phyloP scores from a whole-genome alignment of 306 rosid genomes.

The Quercus berberidifolia region DNA sequence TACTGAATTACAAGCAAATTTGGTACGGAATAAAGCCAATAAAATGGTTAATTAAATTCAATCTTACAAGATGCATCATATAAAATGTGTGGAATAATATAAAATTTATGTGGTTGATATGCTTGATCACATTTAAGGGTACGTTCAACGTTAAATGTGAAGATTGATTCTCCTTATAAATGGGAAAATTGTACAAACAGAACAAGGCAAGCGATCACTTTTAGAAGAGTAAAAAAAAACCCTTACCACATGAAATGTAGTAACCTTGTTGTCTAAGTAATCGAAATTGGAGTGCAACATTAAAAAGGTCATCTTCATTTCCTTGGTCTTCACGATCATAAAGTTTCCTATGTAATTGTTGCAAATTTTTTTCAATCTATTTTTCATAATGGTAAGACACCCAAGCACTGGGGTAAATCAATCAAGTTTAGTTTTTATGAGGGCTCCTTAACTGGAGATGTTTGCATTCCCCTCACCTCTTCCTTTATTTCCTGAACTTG shows the following conservation, averaged over 20 bases:
- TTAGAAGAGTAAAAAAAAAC: background rate
- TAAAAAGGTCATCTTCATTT: conserved; percentile 5
- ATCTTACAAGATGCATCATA: background rate
- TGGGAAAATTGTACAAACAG: too few species aligned
- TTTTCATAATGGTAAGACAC: conserved; percentile 28
- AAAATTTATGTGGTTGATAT: too few species aligned
- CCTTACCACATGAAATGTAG: conserved; percentile 21
- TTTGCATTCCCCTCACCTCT: conserved; percentile 9
- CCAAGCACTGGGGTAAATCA: conserved; percentile 36
- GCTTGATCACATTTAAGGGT: too few species aligned
- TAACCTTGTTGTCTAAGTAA: conserved; percentile 40
- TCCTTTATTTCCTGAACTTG: conserved; percentile 11
- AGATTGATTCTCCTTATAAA: too few species aligned
- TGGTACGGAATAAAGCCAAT: too few species aligned
- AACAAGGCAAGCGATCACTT: background rate
- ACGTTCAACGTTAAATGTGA: too few species aligned
- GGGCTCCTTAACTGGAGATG: background rate
- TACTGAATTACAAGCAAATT: too few species aligned
- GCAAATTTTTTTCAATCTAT: conserved; percentile 20
- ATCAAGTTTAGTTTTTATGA: conserved; percentile 5
- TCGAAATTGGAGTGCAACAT: conserved; percentile 35
- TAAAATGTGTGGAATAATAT: too few species aligned
- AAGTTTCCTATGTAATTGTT: background rate
- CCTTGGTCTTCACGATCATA: background rate
- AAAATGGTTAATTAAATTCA: too few species aligned